Conservation (phyloP, 805 yeast genomes). For the Pichia cephalocereana region DNA sequence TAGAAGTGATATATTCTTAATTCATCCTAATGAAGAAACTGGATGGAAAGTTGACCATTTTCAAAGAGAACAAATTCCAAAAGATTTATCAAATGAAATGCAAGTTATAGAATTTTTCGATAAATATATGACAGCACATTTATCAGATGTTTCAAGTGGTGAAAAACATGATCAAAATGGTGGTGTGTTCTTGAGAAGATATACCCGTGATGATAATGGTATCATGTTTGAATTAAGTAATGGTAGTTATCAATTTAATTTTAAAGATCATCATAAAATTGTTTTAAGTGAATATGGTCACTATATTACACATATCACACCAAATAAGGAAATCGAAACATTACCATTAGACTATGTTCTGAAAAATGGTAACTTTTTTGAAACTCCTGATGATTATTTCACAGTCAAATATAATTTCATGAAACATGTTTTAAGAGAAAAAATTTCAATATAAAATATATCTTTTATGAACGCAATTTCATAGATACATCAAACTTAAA, state of each 20-base stretch:
- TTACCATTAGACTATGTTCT: conserved; percentile 44
- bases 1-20: conserved; percentile 57
- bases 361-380: conserved; percentile 32
- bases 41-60: conserved; percentile 50
- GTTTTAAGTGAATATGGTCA: conserved; percentile 70
- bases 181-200: conserved; percentile 65
- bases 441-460: conserved; percentile 16
- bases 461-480: no score
- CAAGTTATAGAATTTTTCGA: conserved; percentile 85
- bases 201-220: conserved; percentile 67
- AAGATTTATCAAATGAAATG: conserved; percentile 53
- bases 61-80: conserved; percentile 33
- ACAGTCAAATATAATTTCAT: conserved; percentile 46
- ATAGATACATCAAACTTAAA: neutral
- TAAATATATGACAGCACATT: conserved; percentile 83
- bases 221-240: conserved; percentile 91
- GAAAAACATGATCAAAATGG: conserved; percentile 32
- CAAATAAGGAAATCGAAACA: conserved; percentile 62
- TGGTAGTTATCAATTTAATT: conserved; percentile 89
- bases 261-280: conserved; percentile 88
- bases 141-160: conserved; percentile 63
- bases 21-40: conserved; percentile 36
- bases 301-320: conserved; percentile 73
- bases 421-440: conserved; percentile 53
- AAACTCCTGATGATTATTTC: conserved; percentile 36